Evolutionary conservation across 108 stramenopile genomes (phyloP).

Genomic region (Skeletonema costatum): DNA sequence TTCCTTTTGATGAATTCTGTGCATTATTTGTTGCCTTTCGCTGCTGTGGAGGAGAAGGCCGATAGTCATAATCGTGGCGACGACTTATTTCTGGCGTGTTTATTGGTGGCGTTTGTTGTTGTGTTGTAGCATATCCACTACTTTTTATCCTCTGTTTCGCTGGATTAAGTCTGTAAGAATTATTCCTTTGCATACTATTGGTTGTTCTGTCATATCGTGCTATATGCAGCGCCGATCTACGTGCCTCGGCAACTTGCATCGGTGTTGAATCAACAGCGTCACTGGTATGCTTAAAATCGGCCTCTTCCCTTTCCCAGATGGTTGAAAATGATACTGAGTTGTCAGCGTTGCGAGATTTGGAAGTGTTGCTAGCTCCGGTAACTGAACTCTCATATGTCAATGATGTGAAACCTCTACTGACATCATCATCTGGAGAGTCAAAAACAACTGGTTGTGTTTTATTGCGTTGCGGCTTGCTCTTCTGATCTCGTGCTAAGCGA

Average conservation of each 20-base stretch:
- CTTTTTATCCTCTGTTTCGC: neutral
- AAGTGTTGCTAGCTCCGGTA: neutral
- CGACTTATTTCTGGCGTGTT: neutral
- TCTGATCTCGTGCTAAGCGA: neutral
- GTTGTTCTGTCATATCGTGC: neutral
- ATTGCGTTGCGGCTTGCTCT: neutral
- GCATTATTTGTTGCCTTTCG: neutral
- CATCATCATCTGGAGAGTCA: neutral
- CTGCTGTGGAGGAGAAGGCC: conserved; percentile 1
- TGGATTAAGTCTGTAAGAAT: neutral
- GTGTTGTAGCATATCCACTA: neutral
- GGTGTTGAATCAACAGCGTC: neutral
- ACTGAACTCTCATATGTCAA: neutral
- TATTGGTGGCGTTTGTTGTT: neutral
- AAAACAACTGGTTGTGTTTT: neutral
- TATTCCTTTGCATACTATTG: neutral
- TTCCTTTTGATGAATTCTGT: neutral
- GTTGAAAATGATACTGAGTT: neutral
- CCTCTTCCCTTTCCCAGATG: neutral
- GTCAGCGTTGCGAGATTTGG: neutral
- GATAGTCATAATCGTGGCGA: conserved; percentile 1
- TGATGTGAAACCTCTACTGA: neutral
- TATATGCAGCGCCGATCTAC: neutral
- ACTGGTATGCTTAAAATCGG: neutral
- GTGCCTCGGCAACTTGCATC: neutral